A percentile compares a stretch with the other conserved stretches of the same genome.
Conservation (phyloP, 192 early-diverging fungal genomes). For the Mortierella claussenii region DNA sequence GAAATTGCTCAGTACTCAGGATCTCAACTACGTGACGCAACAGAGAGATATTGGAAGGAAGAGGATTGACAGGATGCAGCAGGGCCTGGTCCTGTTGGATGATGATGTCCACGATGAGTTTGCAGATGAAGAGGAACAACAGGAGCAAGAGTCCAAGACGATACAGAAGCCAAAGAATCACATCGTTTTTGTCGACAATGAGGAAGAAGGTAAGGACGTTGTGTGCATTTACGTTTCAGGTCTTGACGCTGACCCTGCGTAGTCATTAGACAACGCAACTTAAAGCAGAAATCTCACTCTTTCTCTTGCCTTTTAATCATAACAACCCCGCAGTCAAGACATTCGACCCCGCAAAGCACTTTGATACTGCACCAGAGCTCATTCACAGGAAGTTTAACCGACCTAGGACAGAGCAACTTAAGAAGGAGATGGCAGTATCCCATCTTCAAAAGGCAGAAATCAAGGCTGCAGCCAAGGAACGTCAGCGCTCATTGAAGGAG, state of each 20-base stretch:
- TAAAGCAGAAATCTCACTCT: no score
- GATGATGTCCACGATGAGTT: constrained; percentile 49
- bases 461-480: constrained; percentile 61
- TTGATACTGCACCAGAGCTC: constrained; percentile 84
- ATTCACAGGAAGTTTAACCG: constrained; percentile 85
- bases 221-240: no score
- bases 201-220: constrained; percentile 64
- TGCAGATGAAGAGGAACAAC: constrained; percentile 51
- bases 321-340: constrained; percentile 56
- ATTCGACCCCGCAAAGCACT: constrained; percentile 86
- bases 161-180: constrained; percentile 65
- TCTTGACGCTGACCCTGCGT: no score
- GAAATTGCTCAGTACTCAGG: constrained; percentile 91
- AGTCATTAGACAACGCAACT: no score
- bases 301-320: not conserved
- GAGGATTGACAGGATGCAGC: constrained; percentile 83
- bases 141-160: constrained; percentile 12
- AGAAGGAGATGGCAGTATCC: constrained; percentile 54
- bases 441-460: constrained; percentile 45
- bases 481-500: constrained; percentile 70
- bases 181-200: constrained; percentile 82
- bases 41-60: constrained; percentile 82
- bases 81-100: constrained; percentile 74
- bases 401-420: constrained; percentile 69
- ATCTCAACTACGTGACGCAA: constrained; percentile 86